These are phyloP conservation scores for Phoma sp. DNA, from an alignment of 2,329 filamentous ascomycete species.

Conservation along the genomic window DNA sequence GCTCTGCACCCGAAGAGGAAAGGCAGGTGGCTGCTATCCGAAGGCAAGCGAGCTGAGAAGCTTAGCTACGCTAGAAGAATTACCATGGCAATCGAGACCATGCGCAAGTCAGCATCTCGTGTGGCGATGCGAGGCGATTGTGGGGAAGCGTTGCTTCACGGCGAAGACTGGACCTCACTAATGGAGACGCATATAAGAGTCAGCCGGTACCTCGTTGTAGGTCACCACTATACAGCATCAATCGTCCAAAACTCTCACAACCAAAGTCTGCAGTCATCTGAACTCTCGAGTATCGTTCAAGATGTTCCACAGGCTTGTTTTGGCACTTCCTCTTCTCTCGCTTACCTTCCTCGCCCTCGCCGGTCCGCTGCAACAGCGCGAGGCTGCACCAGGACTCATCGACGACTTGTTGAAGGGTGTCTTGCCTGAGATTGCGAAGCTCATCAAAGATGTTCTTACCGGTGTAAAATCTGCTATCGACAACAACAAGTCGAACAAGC, in stretches of 20 bases:
- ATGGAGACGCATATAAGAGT: constrained; percentile 1
- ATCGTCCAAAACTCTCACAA: no score
- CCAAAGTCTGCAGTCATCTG: background rate
- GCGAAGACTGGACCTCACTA: constrained; percentile 1
- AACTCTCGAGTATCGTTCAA: background rate
- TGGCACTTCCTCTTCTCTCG: constrained; percentile 24
- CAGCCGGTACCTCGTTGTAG: background rate
- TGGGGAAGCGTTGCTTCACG: background rate
- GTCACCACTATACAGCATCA: background rate
- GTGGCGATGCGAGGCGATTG: background rate
- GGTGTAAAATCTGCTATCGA: constrained; percentile 36
- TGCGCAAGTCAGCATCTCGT: background rate
- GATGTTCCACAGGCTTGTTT: constrained; percentile 25
- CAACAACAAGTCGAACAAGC: constrained; percentile 29
- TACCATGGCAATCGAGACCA: background rate
- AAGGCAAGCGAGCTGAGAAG: constrained; percentile 2
- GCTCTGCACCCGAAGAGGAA: background rate
- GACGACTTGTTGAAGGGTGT: constrained; percentile 33
- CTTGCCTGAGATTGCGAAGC: constrained; percentile 22
- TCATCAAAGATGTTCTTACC: constrained; percentile 37
- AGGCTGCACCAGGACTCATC: constrained; percentile 28
- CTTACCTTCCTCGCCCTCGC: constrained; percentile 25
- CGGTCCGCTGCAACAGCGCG: constrained; percentile 29
- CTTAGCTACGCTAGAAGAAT: constrained; percentile 5
- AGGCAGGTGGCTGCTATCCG: background rate